A percentile compares a stretch with the other conserved stretches of the same genome.
Evolutionary conservation across 345 rosid species (phyloP).

Genomic region (Hypericum perforatum): DNA sequence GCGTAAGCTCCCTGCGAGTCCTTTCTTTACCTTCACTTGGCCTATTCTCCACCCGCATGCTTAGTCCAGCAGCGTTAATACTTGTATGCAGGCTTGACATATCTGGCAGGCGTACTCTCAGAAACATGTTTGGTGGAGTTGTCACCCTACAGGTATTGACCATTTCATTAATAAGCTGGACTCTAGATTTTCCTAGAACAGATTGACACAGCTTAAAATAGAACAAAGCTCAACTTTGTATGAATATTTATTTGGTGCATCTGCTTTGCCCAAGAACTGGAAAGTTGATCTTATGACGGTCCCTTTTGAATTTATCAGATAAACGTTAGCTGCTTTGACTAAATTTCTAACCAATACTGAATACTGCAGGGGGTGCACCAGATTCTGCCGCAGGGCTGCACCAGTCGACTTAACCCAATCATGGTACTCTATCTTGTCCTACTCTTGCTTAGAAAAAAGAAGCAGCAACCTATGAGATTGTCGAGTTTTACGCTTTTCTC

Average conservation of each 20-base stretch:
- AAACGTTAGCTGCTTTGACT: neutral
- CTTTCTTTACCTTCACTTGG: slow-evolving; percentile 2
- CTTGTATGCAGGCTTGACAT: slow-evolving; percentile 50
- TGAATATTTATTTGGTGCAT: too few species aligned
- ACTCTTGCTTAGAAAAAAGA: neutral
- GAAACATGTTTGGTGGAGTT: slow-evolving; percentile 62
- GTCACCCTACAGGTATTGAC: slow-evolving; percentile 70
- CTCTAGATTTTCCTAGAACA: too few species aligned
- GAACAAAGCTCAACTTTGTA: too few species aligned
- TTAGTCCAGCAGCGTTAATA: neutral
- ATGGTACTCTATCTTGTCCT: slow-evolving; percentile 35
- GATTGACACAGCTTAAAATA: too few species aligned
- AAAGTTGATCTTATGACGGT: too few species aligned
- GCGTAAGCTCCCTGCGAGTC: slow-evolving; percentile 30
- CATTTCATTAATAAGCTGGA: neutral
- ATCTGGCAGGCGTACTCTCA: slow-evolving; percentile 73
- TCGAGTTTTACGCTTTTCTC: neutral
- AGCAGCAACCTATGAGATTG: neutral
- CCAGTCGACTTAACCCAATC: slow-evolving; percentile 69
- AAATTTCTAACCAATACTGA: neutral
- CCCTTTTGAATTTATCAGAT: neutral
- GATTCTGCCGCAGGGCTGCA: slow-evolving; percentile 64
- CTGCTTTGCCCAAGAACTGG: too few species aligned
- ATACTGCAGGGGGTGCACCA: slow-evolving; percentile 41
- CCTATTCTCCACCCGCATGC: neutral